Conservation (phyloP, 345 rosid genomes). For the Lumnitzera racemosa region DNA sequence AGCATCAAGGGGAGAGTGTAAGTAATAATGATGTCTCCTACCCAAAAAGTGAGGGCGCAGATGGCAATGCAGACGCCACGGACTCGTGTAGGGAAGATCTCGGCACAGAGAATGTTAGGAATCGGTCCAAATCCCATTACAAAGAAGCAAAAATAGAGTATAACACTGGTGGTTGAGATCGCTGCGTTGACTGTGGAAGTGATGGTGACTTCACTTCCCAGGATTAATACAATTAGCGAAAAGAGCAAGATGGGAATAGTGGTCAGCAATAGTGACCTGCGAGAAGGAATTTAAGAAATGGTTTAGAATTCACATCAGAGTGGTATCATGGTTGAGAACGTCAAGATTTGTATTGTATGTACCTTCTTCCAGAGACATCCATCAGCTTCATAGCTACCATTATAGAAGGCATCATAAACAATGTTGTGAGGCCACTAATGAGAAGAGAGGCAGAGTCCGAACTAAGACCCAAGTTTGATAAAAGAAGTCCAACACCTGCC, state of each 20-base stretch:
- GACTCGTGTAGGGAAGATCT: conserved; percentile 38
- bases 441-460: conserved; percentile 38
- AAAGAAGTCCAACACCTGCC: conserved; percentile 36
- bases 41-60: conserved; percentile 33
- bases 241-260: conserved; percentile 32
- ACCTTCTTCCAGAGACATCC: conserved; percentile 47
- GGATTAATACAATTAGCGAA: conserved; percentile 21
- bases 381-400: conserved; percentile 35
- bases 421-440: conserved; percentile 24
- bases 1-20: conserved; percentile 32
- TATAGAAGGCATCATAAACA: conserved; percentile 36
- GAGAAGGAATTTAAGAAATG: no score
- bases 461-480: conserved; percentile 24
- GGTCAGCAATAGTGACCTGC: conserved; percentile 29
- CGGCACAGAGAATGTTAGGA: conserved; percentile 39
- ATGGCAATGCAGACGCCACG: conserved; percentile 41
- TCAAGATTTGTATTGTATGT: background rate
- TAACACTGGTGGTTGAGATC: conserved; percentile 23
- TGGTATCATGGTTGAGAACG: no score
- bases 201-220: conserved; percentile 16
- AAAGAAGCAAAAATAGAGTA: conserved; percentile 27
- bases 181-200: conserved; percentile 18
- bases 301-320: background rate
- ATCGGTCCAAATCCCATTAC: conserved; percentile 40
- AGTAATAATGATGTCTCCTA: conserved; percentile 28